Evolutionary conservation across 2,329 filamentous ascomycete genomes (phyloP).

Genomic region (Nothophaeocryptopus gaeumannii): DNA sequence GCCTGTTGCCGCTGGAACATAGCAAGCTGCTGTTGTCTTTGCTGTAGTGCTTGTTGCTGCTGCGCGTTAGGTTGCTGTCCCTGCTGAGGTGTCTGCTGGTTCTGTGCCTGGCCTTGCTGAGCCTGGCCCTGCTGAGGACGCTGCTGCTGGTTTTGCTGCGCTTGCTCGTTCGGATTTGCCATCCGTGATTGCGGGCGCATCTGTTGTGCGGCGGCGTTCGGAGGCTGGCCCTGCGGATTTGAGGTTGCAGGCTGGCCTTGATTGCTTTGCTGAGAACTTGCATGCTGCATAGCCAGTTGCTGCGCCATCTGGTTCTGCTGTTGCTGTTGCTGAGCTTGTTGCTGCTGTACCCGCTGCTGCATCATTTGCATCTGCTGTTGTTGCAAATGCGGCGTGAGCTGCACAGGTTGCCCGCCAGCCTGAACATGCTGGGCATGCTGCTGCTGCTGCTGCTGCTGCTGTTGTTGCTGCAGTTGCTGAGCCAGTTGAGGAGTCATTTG

Average conservation of each 20-base stretch:
- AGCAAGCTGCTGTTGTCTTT: slow-evolving; percentile 29
- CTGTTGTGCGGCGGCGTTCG: slow-evolving; percentile 34
- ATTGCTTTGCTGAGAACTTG: slow-evolving; percentile 49
- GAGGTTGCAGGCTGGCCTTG: slow-evolving; percentile 44
- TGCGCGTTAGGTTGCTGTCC: slow-evolving; percentile 46
- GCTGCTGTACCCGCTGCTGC: slow-evolving; percentile 39
- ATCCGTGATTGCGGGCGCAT: slow-evolving; percentile 41
- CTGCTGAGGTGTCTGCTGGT: slow-evolving; percentile 41
- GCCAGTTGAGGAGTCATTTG: slow-evolving; percentile 38
- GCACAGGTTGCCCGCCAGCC: slow-evolving; percentile 21
- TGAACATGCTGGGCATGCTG: slow-evolving; percentile 33
- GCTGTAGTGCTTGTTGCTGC: slow-evolving; percentile 28
- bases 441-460: slow-evolving; percentile 41
- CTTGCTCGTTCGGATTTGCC: slow-evolving; percentile 33
- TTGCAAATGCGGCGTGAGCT: slow-evolving; percentile 24
- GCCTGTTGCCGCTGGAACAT: slow-evolving; percentile 30
- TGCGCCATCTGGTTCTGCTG: slow-evolving; percentile 43
- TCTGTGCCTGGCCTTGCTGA: slow-evolving; percentile 34
- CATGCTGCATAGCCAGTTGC: slow-evolving; percentile 47
- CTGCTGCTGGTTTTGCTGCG: slow-evolving; percentile 30
- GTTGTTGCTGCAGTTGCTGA: slow-evolving; percentile 40
- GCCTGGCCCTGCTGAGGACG: slow-evolving; percentile 27
- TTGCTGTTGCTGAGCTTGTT: slow-evolving; percentile 31
- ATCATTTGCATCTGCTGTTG: slow-evolving; percentile 45
- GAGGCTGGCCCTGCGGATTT: slow-evolving; percentile 37